A percentile compares a stretch with the other conserved stretches of the same genome.
Conservation (phyloP, 1,284 basidiomycete genomes). For the Cryptococcus amylolentus region DNA sequence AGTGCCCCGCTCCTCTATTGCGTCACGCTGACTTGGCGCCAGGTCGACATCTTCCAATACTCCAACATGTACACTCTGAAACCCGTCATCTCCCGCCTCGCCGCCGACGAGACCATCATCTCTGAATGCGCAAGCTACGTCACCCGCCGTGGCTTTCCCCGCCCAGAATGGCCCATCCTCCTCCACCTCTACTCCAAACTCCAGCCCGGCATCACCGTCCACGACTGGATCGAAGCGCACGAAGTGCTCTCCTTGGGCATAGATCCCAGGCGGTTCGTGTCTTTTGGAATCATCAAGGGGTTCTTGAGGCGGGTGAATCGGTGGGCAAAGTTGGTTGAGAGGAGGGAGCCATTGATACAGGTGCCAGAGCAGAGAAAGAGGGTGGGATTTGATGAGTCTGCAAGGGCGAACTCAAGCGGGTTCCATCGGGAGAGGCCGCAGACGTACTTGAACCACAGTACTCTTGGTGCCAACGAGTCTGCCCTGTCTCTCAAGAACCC, state of each 20-base stretch:
- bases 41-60: constrained; percentile 92
- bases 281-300: constrained; percentile 98
- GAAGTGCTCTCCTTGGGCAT: constrained; percentile 70
- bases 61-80: constrained; percentile 95
- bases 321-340: constrained; percentile 65
- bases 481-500: constrained; percentile 5
- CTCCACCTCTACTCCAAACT: constrained; percentile 81
- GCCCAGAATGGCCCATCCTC: constrained; percentile 72
- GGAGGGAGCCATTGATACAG: constrained; percentile 20
- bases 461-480: constrained; percentile 9
- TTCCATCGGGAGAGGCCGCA: not conserved
- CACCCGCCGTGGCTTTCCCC: constrained; percentile 59
- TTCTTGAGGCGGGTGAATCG: constrained; percentile 89
- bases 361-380: constrained; percentile 8
- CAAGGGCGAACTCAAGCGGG: constrained; percentile 2
- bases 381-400: constrained; percentile 32
- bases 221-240: constrained; percentile 83
- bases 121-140: constrained; percentile 88
- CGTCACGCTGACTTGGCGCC: not conserved
- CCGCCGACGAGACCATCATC: constrained; percentile 73
- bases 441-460: constrained; percentile 12
- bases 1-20: constrained; percentile 3
- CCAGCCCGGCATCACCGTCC: constrained; percentile 76
- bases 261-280: constrained; percentile 90
- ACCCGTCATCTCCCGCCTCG: constrained; percentile 77